Evolutionary conservation across 441 rosid genomes (phyloP), one percentile per base, ranked within the genome.

Genomic region (Populus hybrid): DNA sequence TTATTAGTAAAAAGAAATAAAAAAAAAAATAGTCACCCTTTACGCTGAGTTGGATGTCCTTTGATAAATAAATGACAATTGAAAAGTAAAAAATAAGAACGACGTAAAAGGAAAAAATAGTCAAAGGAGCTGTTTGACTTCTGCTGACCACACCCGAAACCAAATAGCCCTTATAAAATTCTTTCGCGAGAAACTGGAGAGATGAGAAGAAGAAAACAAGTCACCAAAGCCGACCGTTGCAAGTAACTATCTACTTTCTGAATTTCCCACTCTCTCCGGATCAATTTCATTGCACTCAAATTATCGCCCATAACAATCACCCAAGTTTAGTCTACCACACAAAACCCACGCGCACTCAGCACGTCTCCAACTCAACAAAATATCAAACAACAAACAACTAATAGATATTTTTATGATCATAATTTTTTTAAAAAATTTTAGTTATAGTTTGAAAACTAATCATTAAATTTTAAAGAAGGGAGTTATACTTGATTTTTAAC

Each of bases 151-250:
- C 1, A 50, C 20, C 56, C 56, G 18, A 14, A 50, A 50, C 56
- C 56, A 50, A 50, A 50, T 4, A 3, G 56, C 56, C 56, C 56
- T 50, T 14, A 16, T 50, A 16, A 4, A 14, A 14, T 50, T 4
- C 16, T 16, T 6, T 14, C 31, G 33, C 24, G 26, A 24, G 75
- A 74, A 38, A 77, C 66, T 18, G 36, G 23, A 53, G 10, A n/a
- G 64, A 79, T 21, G 28, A 50, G 56, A 3, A 36, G 38, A 20
- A 23, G 75, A 45, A 14, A 31, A 23, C 14, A 56, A 29, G 18
- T 28, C 38, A 67, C 74, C 7, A 4, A 75, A 40, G 20, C 64
- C 69, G 85, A 85, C 87, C 87, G 87, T 85, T 85, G 45, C 74
- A 50, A 20, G 61, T 35, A 35, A 56, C 24, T n/a, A 38, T 53